Conservation (phyloP, 371 early-diverging fungal species). For the Mortierella sp. region DNA sequence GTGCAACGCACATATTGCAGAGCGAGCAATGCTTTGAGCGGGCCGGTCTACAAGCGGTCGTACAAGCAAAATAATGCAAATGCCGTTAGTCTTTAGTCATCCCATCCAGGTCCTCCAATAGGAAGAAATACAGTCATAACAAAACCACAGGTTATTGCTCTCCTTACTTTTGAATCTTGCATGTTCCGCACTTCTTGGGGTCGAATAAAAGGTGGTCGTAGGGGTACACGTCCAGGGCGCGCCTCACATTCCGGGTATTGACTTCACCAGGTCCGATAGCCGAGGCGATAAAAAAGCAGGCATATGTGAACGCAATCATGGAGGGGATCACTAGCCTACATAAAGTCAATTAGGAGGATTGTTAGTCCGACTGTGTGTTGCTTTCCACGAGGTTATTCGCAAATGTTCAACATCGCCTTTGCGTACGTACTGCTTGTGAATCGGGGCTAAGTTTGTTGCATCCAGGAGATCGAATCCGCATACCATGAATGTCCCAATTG, state of each 20-base stretch:
- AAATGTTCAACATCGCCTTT: not conserved
- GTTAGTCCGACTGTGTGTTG: not conserved
- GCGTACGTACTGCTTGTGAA: slow-evolving; percentile 38
- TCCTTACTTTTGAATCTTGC: slow-evolving; percentile 71
- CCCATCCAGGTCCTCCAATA: not conserved
- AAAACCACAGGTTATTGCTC: not conserved
- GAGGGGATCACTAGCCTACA: slow-evolving; percentile 64
- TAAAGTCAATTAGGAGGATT: not conserved
- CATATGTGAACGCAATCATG: slow-evolving; percentile 71
- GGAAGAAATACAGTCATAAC: not conserved
- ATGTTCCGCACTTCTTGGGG: slow-evolving; percentile 76
- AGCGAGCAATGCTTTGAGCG: slow-evolving; percentile 84
- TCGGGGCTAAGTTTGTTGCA: slow-evolving; percentile 31
- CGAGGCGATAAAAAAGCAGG: slow-evolving; percentile 69
- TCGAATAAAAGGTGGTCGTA: slow-evolving; percentile 77
- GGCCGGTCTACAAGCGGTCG: slow-evolving; percentile 66
- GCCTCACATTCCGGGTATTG: slow-evolving; percentile 65
- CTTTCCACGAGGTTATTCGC: not conserved
- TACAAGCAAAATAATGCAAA: not conserved
- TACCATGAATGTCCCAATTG: slow-evolving; percentile 36
- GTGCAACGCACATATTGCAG: slow-evolving; percentile 79
- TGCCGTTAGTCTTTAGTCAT: not conserved
- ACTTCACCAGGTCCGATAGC: slow-evolving; percentile 77
- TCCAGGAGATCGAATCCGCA: slow-evolving; percentile 50
- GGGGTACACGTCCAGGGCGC: slow-evolving; percentile 66